Evolutionary conservation across 768 basidiomycete species (phyloP).

Genomic region (Cyathus striatus): DNA sequence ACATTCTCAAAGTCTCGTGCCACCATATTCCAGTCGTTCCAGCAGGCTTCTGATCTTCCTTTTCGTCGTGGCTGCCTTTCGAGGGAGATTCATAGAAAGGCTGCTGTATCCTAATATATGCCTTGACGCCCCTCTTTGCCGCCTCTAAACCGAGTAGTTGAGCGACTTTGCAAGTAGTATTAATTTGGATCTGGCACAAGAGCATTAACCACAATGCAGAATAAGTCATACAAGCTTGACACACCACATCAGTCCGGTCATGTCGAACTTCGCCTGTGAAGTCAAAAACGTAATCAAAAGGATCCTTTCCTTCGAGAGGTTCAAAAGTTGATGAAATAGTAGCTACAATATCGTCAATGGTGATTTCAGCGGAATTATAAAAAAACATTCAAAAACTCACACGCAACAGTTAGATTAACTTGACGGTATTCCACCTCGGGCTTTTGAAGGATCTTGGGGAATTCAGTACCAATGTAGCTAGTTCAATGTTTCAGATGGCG

Average conservation of each 20-base stretch:
- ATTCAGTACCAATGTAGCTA: constrained; percentile 77
- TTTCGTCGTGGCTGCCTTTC: constrained; percentile 64
- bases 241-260: constrained; percentile 72
- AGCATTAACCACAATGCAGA: constrained; percentile 6
- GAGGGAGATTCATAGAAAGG: constrained; percentile 75
- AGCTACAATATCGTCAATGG: constrained; percentile 35
- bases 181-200: constrained; percentile 70
- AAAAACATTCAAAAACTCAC: constrained; percentile 33
- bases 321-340: constrained; percentile 67
- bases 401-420: constrained; percentile 68
- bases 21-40: constrained; percentile 79
- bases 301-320: constrained; percentile 60
- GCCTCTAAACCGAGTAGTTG: constrained; percentile 71
- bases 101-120: constrained; percentile 72
- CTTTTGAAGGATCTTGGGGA: constrained; percentile 62
- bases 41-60: constrained; percentile 66
- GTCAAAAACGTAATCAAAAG: constrained; percentile 82
- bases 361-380: constrained; percentile 5
- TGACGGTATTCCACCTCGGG: constrained; percentile 77
- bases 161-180: constrained; percentile 65
- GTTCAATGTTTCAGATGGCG: background rate
- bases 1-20: constrained; percentile 76
- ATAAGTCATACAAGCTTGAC: constrained; percentile 13
- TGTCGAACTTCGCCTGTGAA: constrained; percentile 75
- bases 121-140: constrained; percentile 70